Evolutionary conservation across 108 stramenopile genomes (phyloP), one percentile per base, ranked within the genome.

Genomic region (Stephanodiscus triporus): DNA sequence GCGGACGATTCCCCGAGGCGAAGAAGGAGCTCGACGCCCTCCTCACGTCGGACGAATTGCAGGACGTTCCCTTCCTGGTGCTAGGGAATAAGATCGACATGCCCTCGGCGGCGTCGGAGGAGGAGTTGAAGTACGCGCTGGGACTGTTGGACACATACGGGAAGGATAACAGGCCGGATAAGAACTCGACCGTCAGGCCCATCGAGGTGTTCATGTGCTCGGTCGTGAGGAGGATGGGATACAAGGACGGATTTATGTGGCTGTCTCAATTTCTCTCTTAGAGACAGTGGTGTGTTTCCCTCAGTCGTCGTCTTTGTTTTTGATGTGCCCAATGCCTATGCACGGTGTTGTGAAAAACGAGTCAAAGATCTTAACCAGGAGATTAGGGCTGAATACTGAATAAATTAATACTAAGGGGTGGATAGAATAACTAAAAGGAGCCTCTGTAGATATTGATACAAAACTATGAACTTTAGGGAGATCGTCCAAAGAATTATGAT

Each of bases 41-140:
- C 29, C 81, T 97, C 59, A 90, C 91, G 32, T 90, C 86, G 42
- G 97, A 98, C 71, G 96, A 97, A 81, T 85, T 99, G 66, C 84
- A 85, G 29, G 95, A 96, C 73, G 97, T 98, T 37, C 99, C 99
- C 16, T 98, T 98, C 76, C 89, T 99, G 68, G 97, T 99, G 34
- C 87, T 99, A 54, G 99, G 99, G 68, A 99, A 99, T 85, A 99
- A 99, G 81, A 99, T 99, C 75, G 99, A 99, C 76, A 92, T 97
- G 84, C 95, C 95, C 43, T 83, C 76, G 63, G 98, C 99, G 45
- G 97, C 94, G 2, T 80, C 80, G 58, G 99, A 99, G 72, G 98
- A 99, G 69, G 97, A 99, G 76, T 87, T 99, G 38, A 95, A 98
- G 70, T 97, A 95, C 78, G 92, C 91, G 6, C 83, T 99, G 42